Evolutionary conservation across 106 monocot genomes (phyloP).

Genomic region (Dioscorea zingiberensis): DNA sequence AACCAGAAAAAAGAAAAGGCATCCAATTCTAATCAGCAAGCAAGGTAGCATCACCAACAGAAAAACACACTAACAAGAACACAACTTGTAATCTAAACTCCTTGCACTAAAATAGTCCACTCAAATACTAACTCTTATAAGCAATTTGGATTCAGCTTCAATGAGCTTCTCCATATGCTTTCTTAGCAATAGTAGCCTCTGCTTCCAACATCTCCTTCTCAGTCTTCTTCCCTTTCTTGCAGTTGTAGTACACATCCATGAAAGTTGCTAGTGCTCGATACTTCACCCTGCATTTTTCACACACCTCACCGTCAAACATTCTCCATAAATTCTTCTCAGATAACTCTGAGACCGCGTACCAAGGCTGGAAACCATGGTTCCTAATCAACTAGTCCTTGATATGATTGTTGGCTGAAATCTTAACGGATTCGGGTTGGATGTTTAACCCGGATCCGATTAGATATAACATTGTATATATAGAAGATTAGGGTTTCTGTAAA

Average conservation of each 20-base stretch:
- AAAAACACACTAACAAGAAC: not conserved
- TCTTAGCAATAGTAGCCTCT: not conserved
- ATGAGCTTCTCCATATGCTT: not conserved
- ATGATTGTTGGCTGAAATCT: no score
- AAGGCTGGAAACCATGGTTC: slow-evolving; percentile 15
- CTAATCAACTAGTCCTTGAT: slow-evolving; percentile 2
- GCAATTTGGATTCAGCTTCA: not conserved
- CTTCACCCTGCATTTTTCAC: slow-evolving; percentile 4
- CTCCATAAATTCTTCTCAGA: slow-evolving; percentile 12
- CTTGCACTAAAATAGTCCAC: no score
- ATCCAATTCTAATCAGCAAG: no score
- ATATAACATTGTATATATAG: no score
- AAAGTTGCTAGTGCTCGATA: slow-evolving; percentile 7
- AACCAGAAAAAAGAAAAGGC: no score
- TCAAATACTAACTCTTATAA: not conserved
- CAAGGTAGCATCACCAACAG: no score
- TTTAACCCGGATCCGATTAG: no score
- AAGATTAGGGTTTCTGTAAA: no score
- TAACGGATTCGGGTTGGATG: no score
- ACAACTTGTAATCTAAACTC: no score
- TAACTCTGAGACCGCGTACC: slow-evolving; percentile 11
- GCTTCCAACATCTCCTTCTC: slow-evolving; percentile 15
- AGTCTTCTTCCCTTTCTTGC: slow-evolving; percentile 20
- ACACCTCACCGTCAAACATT: slow-evolving; percentile 7
- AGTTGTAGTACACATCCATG: slow-evolving; percentile 13